These are phyloP conservation scores for Delonix regia DNA, from an alignment of 306 rosid species.

Conservation along the genomic window DNA sequence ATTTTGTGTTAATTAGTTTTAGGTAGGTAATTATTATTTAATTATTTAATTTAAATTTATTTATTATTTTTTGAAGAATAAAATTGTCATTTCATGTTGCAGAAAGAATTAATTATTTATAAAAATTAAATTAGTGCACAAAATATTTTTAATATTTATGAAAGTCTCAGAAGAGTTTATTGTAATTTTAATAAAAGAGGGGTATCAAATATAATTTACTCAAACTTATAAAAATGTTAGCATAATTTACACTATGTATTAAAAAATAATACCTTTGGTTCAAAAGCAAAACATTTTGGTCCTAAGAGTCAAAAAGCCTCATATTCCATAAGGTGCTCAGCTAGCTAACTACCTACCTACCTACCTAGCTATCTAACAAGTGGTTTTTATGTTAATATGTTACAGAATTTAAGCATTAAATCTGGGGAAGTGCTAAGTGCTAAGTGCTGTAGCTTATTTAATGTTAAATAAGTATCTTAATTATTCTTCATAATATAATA, in stretches of 20 bases:
- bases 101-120: too few relatives aligned
- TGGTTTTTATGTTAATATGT: neutral
- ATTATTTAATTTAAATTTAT: too few relatives aligned
- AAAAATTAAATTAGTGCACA: too few relatives aligned
- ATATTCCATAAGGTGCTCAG: constrained; percentile 20
- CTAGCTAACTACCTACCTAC: constrained; percentile 4
- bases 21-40: too few relatives aligned
- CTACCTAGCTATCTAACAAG: neutral
- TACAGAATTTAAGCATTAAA: constrained; percentile 43
- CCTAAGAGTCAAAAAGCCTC: constrained; percentile 41
- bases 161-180: too few relatives aligned
- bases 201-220: too few relatives aligned
- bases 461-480: neutral
- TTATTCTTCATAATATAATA: neutral
- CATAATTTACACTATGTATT: neutral
- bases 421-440: constrained; percentile 30
- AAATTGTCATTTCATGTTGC: too few relatives aligned
- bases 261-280: constrained; percentile 7
- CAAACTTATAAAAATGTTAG: too few relatives aligned
- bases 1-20: too few relatives aligned
- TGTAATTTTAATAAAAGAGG: too few relatives aligned
- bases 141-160: too few relatives aligned
- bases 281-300: constrained; percentile 1
- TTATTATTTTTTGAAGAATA: too few relatives aligned
- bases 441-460: constrained; percentile 13